Evolutionary conservation across 441 rosid genomes (phyloP).

Genomic region (Raphanus hybrid): DNA sequence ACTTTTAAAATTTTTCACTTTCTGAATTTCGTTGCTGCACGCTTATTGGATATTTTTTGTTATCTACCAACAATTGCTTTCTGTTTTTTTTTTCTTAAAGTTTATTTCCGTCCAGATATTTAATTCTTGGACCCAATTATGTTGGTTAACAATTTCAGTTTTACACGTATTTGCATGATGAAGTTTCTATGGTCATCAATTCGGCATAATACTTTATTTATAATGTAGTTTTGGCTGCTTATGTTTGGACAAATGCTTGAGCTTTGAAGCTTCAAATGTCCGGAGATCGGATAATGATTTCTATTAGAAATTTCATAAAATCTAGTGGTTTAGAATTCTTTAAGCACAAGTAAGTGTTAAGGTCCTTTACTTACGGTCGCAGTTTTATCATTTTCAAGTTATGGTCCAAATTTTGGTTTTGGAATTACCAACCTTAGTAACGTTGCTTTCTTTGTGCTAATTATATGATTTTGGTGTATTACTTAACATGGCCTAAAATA

Average conservation of each 20-base stretch:
- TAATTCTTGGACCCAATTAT: background rate
- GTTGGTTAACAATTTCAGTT: conserved; percentile 6
- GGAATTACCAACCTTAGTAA: background rate
- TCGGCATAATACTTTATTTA: background rate
- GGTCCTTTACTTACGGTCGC: background rate
- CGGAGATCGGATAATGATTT: background rate
- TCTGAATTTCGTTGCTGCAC: conserved; percentile 10
- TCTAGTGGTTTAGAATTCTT: background rate
- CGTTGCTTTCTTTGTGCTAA: background rate
- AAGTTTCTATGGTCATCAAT: conserved; percentile 8
- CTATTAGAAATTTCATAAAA: background rate
- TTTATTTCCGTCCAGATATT: background rate
- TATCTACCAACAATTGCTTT: background rate
- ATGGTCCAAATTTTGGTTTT: background rate
- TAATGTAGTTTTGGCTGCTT: conserved; percentile 1
- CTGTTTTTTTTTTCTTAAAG: background rate
- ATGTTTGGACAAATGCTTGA: background rate
- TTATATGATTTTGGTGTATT: background rate
- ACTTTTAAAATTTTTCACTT: background rate
- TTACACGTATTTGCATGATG: conserved; percentile 4
- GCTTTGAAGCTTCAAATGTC: background rate
- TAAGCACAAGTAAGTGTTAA: background rate
- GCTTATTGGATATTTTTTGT: background rate
- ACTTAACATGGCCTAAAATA: background rate
- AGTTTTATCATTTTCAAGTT: background rate